Evolutionary conservation across 441 rosid genomes (phyloP).

Genomic region (Iberis amara): DNA sequence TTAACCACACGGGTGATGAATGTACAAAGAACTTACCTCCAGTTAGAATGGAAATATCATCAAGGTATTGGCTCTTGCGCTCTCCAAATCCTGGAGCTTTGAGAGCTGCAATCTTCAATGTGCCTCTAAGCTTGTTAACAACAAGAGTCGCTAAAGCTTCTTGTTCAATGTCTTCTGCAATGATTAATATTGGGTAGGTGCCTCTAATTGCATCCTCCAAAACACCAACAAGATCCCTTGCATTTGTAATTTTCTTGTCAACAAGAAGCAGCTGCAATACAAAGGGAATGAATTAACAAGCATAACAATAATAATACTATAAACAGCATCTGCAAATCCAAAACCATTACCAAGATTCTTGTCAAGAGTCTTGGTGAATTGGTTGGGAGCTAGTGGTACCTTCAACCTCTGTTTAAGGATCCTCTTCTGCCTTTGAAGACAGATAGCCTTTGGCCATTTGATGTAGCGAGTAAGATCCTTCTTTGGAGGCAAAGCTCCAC

Average conservation of each 20-base stretch:
- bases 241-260: constrained; percentile 89
- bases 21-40: no score
- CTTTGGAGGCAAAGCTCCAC: constrained; percentile 84
- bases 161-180: constrained; percentile 98
- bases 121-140: constrained; percentile 91
- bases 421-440: constrained; percentile 81
- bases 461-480: constrained; percentile 70
- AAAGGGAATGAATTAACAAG: no score
- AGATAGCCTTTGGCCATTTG: constrained; percentile 78
- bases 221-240: no score
- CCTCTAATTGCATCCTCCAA: constrained; percentile 85
- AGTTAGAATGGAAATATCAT: no score
- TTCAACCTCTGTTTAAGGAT: constrained; percentile 82
- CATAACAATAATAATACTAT: no score
- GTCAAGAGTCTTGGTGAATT: constrained; percentile 87
- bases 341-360: constrained; percentile 88
- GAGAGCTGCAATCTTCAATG: no score
- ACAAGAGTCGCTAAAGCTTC: constrained; percentile 97
- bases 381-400: constrained; percentile 87
- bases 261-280: constrained; percentile 84
- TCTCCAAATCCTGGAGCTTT: no score
- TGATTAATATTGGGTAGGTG: constrained; percentile 58
- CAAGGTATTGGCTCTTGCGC: no score
- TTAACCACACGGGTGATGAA: no score
- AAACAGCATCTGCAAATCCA: no score